Base-by-base conservation (phyloP, 805 yeast species). In the Candida chauliodis region DNA sequence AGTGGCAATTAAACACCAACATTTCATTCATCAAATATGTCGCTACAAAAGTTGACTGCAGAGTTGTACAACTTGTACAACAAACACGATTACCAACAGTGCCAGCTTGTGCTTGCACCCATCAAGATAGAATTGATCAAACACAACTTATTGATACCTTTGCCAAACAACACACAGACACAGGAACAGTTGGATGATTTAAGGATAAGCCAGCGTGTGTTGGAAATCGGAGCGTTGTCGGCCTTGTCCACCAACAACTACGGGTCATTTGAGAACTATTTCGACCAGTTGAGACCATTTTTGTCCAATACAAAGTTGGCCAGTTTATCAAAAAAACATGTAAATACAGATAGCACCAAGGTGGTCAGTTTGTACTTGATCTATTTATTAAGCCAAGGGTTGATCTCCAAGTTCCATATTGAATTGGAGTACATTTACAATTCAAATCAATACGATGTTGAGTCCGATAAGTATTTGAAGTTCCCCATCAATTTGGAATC, bases 401-500 rank as follows among this genome's bases (percentile, higher is more conserved):
- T 82, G 48, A 79, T 89, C 29, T 87, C 95, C 10, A 79, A 79
- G 57, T 93, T 91, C 67, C 97, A 93, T 63, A 81, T 89, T 19
- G 96, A 88, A 58, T 70, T 91, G 44, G 97, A 91, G 59, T 70
- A 69, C 42, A 72, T 89, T 48, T 76, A 73, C 49, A 76, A 75
- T 49, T 61, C 66, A 36, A 55, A 57, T 15, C 71, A 72, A 37
- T 67, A 78, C 44, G 91, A 87, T 49, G 69, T 72, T 24, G 95
- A 86, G n/a, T 37, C 53, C 25, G 74, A 68, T 57, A 69, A 73
- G 48, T 86, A 73, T 57, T 69, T 91, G 49, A 75, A 78, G 34
- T 89, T 89, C 58, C 98, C 98, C 17, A 81, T 91, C 38, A 80
- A 81, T 49, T 79, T 93, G 51, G 98, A 93, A 59, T 81, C 86